These are phyloP conservation scores for Ceratobasidium sp. DNA, from an alignment of 1,284 basidiomycete genomes.

Conservation along the genomic window DNA sequence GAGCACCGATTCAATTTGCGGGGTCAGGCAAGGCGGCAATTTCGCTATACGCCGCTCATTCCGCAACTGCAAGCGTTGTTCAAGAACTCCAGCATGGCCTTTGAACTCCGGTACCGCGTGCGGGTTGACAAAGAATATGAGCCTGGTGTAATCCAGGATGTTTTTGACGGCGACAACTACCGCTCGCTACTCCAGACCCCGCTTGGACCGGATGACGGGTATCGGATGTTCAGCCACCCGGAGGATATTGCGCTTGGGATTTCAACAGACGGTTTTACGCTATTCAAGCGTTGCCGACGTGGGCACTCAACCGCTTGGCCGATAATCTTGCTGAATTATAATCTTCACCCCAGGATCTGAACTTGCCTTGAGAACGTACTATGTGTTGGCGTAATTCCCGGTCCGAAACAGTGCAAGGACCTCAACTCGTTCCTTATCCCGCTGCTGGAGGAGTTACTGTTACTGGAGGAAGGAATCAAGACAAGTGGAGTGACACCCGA, in stretches of 20 bases:
- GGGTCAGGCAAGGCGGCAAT: neutral
- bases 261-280: slow-evolving; percentile 52
- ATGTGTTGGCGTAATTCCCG: slow-evolving; percentile 41
- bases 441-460: slow-evolving; percentile 36
- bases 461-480: slow-evolving; percentile 34
- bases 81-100: slow-evolving; percentile 37
- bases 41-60: slow-evolving; percentile 40
- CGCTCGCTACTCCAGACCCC: slow-evolving; percentile 7
- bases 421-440: slow-evolving; percentile 40
- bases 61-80: slow-evolving; percentile 34
- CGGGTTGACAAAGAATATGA: slow-evolving; percentile 40
- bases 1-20: neutral
- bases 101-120: slow-evolving; percentile 44
- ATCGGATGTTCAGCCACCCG: slow-evolving; percentile 47
- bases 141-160: slow-evolving; percentile 41
- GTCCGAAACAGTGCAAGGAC: slow-evolving; percentile 40
- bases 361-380: slow-evolving; percentile 36
- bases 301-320: slow-evolving; percentile 48
- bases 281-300: slow-evolving; percentile 49
- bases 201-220: slow-evolving; percentile 1
- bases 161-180: slow-evolving; percentile 42
- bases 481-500: neutral
- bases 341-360: slow-evolving; percentile 39
- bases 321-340: slow-evolving; percentile 40
- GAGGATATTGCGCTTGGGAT: slow-evolving; percentile 49